Percentiles rank a stretch among this genome's conserved stretches.
Conservation (phyloP, 2,329 filamentous ascomycete genomes). For the Lomentospora prolificans region DNA sequence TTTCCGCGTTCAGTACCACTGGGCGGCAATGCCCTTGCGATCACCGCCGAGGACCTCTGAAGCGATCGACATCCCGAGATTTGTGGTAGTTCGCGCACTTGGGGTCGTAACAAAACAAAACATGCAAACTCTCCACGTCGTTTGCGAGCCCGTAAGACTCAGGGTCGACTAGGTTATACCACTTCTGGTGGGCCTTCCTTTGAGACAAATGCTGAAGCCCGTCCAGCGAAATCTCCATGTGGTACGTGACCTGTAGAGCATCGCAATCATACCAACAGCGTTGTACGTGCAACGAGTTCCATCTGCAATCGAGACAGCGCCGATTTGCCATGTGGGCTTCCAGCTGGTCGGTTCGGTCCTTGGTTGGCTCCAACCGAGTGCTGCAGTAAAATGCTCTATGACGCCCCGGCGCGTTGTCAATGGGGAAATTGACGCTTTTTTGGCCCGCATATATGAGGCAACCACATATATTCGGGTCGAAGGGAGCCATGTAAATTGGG, state of each 20-base stretch:
- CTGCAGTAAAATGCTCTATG: no score
- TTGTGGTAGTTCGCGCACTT: neutral
- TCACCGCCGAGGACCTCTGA: no score
- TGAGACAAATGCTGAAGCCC: neutral
- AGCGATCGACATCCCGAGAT: neutral
- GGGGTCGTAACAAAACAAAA: neutral
- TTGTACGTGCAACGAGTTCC: no score
- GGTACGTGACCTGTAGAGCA: neutral
- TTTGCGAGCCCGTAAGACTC: neutral
- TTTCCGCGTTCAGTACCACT: no score
- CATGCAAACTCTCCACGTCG: neutral
- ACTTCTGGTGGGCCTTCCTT: neutral
- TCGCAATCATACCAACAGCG: neutral
- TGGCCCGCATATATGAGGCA: neutral
- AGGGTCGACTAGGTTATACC: neutral
- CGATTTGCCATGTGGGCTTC: no score
- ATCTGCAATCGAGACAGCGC: no score
- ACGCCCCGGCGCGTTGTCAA: neutral
- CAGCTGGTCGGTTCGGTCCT: neutral
- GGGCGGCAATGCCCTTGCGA: no score
- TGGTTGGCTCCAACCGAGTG: neutral
- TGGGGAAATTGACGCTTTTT: neutral
- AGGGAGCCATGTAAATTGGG: neutral
- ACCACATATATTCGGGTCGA: neutral
- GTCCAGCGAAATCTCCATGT: neutral